A percentile compares a stretch with the other conserved stretches of the same genome.
Evolutionary conservation across 169 alveolate species (phyloP).

Genomic region (Plasmodium reichenowi): DNA sequence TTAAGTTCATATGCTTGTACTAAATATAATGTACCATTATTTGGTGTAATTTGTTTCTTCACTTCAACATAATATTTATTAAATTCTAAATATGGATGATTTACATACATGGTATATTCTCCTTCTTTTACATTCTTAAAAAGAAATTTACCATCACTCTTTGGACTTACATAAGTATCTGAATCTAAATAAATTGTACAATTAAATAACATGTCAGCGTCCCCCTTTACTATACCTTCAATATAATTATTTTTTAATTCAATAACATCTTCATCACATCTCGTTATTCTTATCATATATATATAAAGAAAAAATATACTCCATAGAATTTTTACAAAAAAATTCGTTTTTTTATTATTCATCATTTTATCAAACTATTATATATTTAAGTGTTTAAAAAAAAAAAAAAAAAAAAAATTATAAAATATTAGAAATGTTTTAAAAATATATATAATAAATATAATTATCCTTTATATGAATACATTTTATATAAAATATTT

Average conservation of each 20-base stretch:
- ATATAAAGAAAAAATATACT: constrained; percentile 2
- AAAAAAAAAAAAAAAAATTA: neutral
- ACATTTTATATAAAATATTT: too few species aligned
- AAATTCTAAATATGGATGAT: constrained; percentile 74
- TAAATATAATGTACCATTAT: constrained; percentile 48
- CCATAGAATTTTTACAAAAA: too few species aligned
- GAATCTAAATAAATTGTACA: constrained; percentile 70
- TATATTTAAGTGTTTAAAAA: neutral
- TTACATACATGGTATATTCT: constrained; percentile 43
- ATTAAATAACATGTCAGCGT: constrained; percentile 18
- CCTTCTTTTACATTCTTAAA: constrained; percentile 76
- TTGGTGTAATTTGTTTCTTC: constrained; percentile 38
- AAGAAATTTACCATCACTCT: constrained; percentile 62
- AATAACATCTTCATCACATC: constrained; percentile 30
- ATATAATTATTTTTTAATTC: constrained; percentile 72
- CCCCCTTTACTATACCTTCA: constrained; percentile 53
- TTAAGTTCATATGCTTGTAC: constrained; percentile 66
- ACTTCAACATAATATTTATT: constrained; percentile 68
- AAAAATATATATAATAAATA: too few species aligned
- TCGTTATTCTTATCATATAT: neutral
- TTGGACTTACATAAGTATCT: constrained; percentile 56
- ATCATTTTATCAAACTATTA: too few species aligned
- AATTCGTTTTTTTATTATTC: too few species aligned
- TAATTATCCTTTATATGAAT: too few species aligned
- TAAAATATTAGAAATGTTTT: neutral